These are phyloP conservation scores for Spinacia oleracea DNA, from an alignment of 179 eudicot species.

Conservation along the genomic window DNA sequence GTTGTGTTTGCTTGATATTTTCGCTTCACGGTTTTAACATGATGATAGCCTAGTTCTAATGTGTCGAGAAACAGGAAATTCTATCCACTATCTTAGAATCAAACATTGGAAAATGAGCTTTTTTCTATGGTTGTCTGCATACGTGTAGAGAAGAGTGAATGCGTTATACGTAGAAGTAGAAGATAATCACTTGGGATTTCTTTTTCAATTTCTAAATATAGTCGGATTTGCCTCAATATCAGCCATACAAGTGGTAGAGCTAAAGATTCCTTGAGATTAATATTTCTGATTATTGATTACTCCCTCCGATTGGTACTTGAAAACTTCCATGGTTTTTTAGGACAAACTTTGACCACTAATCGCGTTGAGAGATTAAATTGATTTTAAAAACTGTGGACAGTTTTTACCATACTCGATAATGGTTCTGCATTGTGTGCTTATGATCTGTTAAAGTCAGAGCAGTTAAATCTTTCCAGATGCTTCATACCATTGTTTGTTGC, in stretches of 20 bases:
- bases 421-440: too few species aligned
- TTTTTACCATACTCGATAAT: too few species aligned
- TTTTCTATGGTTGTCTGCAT: too few species aligned
- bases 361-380: background rate
- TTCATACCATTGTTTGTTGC: background rate
- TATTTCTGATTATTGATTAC: background rate
- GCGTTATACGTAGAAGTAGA: too few species aligned
- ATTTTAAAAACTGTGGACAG: background rate
- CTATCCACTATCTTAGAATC: too few species aligned
- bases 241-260: background rate
- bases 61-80: too few species aligned
- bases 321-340: background rate
- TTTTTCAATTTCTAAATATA: background rate
- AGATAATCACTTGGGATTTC: background rate
- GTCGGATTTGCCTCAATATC: background rate
- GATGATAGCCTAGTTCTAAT: too few species aligned
- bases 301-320: background rate
- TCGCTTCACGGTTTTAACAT: too few species aligned
- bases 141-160: too few species aligned
- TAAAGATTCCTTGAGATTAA: background rate
- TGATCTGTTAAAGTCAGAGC: background rate
- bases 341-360: background rate
- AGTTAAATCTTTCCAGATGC: background rate
- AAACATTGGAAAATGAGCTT: too few species aligned
- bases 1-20: too few species aligned